Conservation (phyloP, 345 rosid genomes). For the Populus alba region DNA sequence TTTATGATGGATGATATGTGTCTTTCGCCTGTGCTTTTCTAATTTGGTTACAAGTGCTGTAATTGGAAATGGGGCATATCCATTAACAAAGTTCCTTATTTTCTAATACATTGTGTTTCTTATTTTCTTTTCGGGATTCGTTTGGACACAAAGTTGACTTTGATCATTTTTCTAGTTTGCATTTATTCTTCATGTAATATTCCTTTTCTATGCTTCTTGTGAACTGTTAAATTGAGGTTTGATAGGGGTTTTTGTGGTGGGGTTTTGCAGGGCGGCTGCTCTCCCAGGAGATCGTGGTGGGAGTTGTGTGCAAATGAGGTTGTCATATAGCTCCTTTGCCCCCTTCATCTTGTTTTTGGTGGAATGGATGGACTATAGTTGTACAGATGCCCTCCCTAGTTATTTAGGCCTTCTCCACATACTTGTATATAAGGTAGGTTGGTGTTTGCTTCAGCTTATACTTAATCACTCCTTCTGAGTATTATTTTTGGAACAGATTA, state of each 20-base stretch:
- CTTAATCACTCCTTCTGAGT: not conserved
- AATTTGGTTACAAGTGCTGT: not conserved
- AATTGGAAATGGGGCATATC: not conserved
- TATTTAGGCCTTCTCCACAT: constrained; percentile 56
- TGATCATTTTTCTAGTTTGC: not conserved
- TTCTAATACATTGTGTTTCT: not conserved
- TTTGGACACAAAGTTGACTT: not conserved
- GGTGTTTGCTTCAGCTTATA: not conserved
- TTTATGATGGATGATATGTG: not conserved
- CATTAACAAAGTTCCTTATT: not conserved
- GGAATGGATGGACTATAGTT: constrained; percentile 71
- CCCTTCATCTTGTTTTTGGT: constrained; percentile 52
- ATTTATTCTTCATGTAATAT: too few relatives aligned
- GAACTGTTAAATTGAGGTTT: not conserved
- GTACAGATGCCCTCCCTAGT: constrained; percentile 53
- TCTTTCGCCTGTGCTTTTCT: not conserved
- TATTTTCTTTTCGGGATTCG: not conserved
- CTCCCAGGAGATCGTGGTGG: constrained; percentile 55
- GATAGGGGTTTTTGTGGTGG: constrained; percentile 10
- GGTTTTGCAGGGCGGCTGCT: constrained; percentile 52
- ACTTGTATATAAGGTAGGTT: constrained; percentile 54
- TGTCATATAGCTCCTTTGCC: constrained; percentile 60
- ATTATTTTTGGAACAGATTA: not conserved
- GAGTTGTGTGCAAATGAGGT: constrained; percentile 50
- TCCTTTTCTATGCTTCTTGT: not conserved